Conservation (phyloP, 305 asterid species). For the Ajuga reptans region DNA sequence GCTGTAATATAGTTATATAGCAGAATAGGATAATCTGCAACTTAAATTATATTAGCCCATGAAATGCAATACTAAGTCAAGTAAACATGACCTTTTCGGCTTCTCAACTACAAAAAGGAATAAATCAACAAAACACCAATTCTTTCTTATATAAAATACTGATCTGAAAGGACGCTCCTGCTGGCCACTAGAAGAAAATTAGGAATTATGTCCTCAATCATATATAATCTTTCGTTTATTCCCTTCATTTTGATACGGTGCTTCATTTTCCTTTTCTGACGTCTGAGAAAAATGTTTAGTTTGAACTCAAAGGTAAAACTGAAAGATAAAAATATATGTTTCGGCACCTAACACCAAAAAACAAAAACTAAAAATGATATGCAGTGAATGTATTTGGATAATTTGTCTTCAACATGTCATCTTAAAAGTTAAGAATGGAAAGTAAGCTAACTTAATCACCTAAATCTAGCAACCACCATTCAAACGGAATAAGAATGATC, state of each 20-base stretch:
- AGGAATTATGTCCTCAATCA: background rate
- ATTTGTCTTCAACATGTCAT: background rate
- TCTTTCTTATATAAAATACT: no score
- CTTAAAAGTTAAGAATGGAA: background rate
- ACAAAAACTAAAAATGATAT: no score
- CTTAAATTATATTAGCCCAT: background rate
- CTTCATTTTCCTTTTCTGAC: background rate
- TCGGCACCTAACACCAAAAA: background rate
- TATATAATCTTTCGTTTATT: background rate
- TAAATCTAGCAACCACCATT: background rate
- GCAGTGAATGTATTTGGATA: background rate
- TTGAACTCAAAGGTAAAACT: background rate
- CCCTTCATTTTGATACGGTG: background rate
- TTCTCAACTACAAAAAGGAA: background rate
- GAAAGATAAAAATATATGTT: background rate
- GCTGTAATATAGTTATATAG: background rate
- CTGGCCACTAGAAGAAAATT: background rate
- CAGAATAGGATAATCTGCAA: background rate
- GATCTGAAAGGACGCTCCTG: no score
- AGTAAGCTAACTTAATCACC: background rate
- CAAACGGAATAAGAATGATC: no score
- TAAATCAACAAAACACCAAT: background rate
- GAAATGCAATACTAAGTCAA: background rate
- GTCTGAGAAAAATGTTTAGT: background rate
- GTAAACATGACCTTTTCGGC: background rate